These are phyloP conservation scores for Salix suchowensis DNA, from an alignment of 345 rosid genomes.

Conservation along the genomic window DNA sequence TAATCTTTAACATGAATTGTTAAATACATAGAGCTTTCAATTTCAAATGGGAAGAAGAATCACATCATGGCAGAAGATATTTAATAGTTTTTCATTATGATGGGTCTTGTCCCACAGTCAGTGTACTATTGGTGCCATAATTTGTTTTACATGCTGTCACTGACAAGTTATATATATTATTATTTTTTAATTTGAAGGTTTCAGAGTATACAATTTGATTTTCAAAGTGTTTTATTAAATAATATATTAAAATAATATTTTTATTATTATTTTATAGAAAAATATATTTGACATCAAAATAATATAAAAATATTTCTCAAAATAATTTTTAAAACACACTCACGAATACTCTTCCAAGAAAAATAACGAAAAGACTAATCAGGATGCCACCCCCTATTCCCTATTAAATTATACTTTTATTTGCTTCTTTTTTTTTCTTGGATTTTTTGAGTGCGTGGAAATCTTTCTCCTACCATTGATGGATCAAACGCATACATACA, in stretches of 20 bases:
- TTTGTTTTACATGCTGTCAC: conserved; percentile 17
- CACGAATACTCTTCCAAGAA: neutral
- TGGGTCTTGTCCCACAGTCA: neutral
- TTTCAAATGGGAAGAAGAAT: neutral
- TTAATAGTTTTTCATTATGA: conserved; percentile 1
- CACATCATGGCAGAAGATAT: neutral
- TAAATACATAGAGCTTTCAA: neutral
- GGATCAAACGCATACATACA: too few relatives aligned
- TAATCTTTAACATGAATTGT: too few relatives aligned
- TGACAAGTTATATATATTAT: neutral
- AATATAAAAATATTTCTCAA: too few relatives aligned
- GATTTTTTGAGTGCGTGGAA: too few relatives aligned
- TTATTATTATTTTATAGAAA: too few relatives aligned
- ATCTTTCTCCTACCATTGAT: too few relatives aligned
- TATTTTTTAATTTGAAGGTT: neutral
- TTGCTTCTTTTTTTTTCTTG: neutral
- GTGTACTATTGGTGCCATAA: neutral
- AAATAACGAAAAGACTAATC: neutral
- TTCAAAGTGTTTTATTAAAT: too few relatives aligned
- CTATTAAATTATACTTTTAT: neutral
- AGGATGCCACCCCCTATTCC: neutral
- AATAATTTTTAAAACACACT: too few relatives aligned
- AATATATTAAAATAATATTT: too few relatives aligned
- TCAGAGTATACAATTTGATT: neutral
- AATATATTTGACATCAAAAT: too few relatives aligned